Evolutionary conservation across 805 yeast genomes (phyloP).

Genomic region (Starmerella sirachaensis): DNA sequence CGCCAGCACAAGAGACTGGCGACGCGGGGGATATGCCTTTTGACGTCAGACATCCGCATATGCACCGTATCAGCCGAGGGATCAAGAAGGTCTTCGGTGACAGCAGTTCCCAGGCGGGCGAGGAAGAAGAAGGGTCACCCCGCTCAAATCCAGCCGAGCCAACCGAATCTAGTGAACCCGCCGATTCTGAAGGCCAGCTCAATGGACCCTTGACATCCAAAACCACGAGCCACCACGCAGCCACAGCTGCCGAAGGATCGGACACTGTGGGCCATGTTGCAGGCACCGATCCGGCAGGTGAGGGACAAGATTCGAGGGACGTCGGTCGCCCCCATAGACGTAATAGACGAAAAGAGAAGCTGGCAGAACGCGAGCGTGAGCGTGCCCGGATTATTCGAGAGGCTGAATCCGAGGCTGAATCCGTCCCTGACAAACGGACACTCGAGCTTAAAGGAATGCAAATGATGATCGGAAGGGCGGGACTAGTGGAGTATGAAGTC

Average conservation of each 20-base stretch:
- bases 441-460: constrained; percentile 61
- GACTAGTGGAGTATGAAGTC: constrained; percentile 53
- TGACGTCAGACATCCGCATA: constrained; percentile 14
- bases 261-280: neutral
- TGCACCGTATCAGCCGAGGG: constrained; percentile 8
- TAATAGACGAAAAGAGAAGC: constrained; percentile 73
- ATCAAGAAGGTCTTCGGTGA: constrained; percentile 6
- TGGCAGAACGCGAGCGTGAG: constrained; percentile 66
- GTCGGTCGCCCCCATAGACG: constrained; percentile 26
- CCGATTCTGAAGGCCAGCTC: no score
- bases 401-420: constrained; percentile 59
- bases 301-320: neutral
- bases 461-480: constrained; percentile 38
- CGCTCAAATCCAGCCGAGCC: no score
- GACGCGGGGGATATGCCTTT: neutral
- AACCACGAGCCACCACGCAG: no score
- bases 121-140: no score
- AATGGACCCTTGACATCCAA: no score
- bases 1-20: neutral
- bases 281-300: neutral
- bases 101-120: constrained; percentile 1
- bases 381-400: constrained; percentile 48
- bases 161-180: no score
- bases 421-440: constrained; percentile 52
- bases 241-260: neutral